Conservation (phyloP, 768 basidiomycete species). For the Pleurotus pulmonarius region DNA sequence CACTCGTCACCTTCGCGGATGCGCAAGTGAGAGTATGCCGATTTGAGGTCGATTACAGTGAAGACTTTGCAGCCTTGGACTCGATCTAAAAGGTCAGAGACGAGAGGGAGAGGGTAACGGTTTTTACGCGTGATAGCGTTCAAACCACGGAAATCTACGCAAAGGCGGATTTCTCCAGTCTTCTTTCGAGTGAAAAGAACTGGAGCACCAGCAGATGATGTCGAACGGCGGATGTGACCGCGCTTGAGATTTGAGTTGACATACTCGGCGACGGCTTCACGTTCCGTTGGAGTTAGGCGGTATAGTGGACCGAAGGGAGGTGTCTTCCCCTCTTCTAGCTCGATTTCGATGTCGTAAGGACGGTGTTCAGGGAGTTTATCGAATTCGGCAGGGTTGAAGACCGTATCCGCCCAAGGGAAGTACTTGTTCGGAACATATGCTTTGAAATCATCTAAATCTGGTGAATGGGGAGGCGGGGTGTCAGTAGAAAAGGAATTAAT, state of each 20-base stretch:
- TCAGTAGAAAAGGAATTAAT: conserved; percentile 9
- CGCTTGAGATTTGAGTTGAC: conserved; percentile 20
- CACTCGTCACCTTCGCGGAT: no score
- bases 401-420: conserved; percentile 19
- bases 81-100: no score
- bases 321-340: conserved; percentile 25
- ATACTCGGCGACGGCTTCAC: conserved; percentile 16
- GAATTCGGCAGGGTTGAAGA: conserved; percentile 21
- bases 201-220: no score
- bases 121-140: no score
- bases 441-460: conserved; percentile 1
- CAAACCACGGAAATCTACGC: no score
- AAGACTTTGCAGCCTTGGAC: no score
- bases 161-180: no score
- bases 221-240: no score
- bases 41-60: no score
- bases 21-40: no score
- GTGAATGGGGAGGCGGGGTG: background rate
- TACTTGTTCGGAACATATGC: conserved; percentile 23
- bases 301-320: conserved; percentile 33
- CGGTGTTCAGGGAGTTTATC: conserved; percentile 28
- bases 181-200: no score
- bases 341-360: conserved; percentile 29
- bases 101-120: no score
- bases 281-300: conserved; percentile 19